These are phyloP conservation scores for Eucalyptus viminalis DNA, from an alignment of 345 rosid genomes.

Conservation along the genomic window DNA sequence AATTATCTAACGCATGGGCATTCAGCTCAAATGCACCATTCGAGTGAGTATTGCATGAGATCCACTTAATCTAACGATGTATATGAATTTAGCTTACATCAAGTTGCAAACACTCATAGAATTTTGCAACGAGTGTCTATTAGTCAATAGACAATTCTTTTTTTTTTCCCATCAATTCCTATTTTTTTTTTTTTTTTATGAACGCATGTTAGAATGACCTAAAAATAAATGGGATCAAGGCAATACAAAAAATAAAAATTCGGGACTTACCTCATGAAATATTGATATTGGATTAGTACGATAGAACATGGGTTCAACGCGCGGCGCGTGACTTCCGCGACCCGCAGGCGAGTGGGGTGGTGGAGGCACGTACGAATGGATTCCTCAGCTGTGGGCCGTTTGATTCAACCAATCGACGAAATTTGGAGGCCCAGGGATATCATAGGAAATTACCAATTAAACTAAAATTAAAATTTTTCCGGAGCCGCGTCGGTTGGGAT, in stretches of 20 bases:
- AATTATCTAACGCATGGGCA: fast-evolving
- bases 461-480: background rate
- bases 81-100: background rate
- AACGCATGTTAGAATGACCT: background rate
- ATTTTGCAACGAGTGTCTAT: background rate
- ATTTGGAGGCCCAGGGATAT: background rate
- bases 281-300: background rate
- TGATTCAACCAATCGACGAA: background rate
- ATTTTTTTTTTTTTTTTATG: background rate
- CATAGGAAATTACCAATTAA: background rate
- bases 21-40: background rate
- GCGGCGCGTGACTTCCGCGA: background rate
- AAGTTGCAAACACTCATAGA: background rate
- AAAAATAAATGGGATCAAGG: background rate
- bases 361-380: background rate
- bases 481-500: background rate
- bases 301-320: background rate
- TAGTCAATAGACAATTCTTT: background rate
- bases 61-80: background rate
- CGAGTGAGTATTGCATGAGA: background rate
- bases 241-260: background rate
- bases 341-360: background rate
- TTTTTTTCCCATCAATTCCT: background rate
- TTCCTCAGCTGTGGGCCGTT: background rate
- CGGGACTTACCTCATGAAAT: background rate